phyloP scores from a whole-genome alignment of 176 grass and related monocot species.

The Dendrocalamus sinicus region DNA sequence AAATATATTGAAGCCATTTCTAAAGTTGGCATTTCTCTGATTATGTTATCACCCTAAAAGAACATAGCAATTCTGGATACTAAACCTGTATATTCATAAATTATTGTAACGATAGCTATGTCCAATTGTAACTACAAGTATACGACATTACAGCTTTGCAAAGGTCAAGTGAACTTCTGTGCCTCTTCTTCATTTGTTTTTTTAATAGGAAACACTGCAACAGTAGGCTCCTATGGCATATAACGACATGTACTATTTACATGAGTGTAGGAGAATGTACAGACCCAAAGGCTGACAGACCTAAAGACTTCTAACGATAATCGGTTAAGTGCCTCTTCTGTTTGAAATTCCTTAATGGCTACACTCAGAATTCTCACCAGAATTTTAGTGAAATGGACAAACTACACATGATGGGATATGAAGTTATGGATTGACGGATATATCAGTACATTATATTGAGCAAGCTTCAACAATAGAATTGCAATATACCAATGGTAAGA shows the following conservation, averaged over 20 bases:
- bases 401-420: constrained; percentile 2
- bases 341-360: neutral
- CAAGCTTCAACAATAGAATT: constrained; percentile 3
- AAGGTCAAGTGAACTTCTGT: neutral
- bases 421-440: neutral
- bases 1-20: constrained; percentile 14
- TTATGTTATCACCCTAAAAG: constrained; percentile 1
- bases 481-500: neutral
- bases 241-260: neutral
- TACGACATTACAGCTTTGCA: neutral
- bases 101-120: neutral
- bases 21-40: neutral
- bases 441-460: neutral
- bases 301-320: neutral
- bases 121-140: constrained; percentile 9
- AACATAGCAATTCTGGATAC: neutral
- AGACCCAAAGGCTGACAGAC: constrained; percentile 20
- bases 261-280: neutral
- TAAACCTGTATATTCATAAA: constrained; percentile 21
- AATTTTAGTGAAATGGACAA: constrained; percentile 10
- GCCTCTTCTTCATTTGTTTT: neutral
- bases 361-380: neutral
- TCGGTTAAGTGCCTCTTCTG: neutral
- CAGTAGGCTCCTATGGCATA: neutral
- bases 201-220: neutral